Base-by-base conservation (phyloP, 2,329 filamentous ascomycete species). In the Clonostachys chloroleuca region DNA sequence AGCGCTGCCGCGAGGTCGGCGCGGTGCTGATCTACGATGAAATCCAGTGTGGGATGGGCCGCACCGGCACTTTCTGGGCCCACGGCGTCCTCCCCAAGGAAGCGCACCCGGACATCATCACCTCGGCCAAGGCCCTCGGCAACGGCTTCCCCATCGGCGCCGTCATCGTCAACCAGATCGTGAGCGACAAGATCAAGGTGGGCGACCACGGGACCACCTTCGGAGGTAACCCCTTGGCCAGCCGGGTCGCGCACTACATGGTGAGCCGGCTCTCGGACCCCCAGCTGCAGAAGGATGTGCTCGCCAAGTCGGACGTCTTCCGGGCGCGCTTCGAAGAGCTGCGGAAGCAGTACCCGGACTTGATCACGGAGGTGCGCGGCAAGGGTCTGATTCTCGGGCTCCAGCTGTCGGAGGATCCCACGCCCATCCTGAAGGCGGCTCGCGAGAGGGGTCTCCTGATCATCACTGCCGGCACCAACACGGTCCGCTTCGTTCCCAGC, bases 61-160 rank as follows among this genome's bases (percentile, higher is more conserved):
- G 94, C 45, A 97, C 94, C 2, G 94, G 94, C 35, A 78, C 76
- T 12, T 78, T 99, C 58, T 99, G 94, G 94, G 94, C 94, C 1
- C 92, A 99, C 62, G 77, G 77, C 12, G 74, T 77, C 49, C 77
- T 94, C 20, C 86, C 89, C 35, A 72, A 77, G 56, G 84, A 88
- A 54, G 90, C 91, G 2, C 94, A 99, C 63, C 94, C 94, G 7
- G 94, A 99, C 59, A 86, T 99, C 54, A 70, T 99, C 53, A 96
- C 92, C 13, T 92, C 89, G 1, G 94, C 94, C 48, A 99, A 99
- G 73, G 94, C 94, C 1, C 83, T 99, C 3, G 94, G 94, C 14
- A 99, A 99, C 61, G 94, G 94, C 6, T 92, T 96, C 66, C 94
- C 94, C 43, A 92, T 99, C 55, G 94, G 90, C 44, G 94, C 94